Base-by-base conservation (phyloP, 805 yeast species). In the Lachancea lanzarotensis region DNA sequence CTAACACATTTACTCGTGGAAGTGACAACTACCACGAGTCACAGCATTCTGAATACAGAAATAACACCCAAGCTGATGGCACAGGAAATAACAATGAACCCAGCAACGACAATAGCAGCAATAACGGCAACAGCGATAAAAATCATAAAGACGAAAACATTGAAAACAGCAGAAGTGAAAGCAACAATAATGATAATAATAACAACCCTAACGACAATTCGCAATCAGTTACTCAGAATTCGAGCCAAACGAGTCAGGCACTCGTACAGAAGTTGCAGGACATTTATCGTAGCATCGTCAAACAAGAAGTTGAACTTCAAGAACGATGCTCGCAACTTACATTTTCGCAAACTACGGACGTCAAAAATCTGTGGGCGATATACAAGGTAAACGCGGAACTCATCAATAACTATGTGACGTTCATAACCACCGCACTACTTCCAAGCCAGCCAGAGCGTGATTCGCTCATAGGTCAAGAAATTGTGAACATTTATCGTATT, bases 401-500 rank as follows among this genome's bases (percentile, higher is more conserved):
- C 32, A 66, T 84, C 45, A 85, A 84, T 60, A 77, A 82, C 53
- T 84, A 84, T 57, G 79, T 81, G 49, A 88, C 83, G 52, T 84
- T 84, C 53, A 62, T 84, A 34, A 73, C 82, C 12, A 81, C 84
- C 16, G 86, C 90, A 1, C 68, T 83, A 49, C 76, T 81, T 40
- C 88, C 89, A 15, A 81, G 84, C 29, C 81, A 79, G 57, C 79
- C 89, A 10, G 55, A 52, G 37, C 65, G 60, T 35, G 67, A 63
- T 46, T 47, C 60, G 15, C 38, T 55, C 8, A 63, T 65, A 2
- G 93, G 93, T 2, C 80, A 79, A 57, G 86, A 84, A 52, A 78
- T 85, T 39, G 85, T 85, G 7, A 83, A 82, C 51, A 76, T 83
- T 34, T 84, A 85, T 60, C 79, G 88, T 60, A 83, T 85, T 35